Evolutionary conservation across 2,329 filamentous ascomycete genomes (phyloP).

Genomic region (Fusarium sp.): DNA sequence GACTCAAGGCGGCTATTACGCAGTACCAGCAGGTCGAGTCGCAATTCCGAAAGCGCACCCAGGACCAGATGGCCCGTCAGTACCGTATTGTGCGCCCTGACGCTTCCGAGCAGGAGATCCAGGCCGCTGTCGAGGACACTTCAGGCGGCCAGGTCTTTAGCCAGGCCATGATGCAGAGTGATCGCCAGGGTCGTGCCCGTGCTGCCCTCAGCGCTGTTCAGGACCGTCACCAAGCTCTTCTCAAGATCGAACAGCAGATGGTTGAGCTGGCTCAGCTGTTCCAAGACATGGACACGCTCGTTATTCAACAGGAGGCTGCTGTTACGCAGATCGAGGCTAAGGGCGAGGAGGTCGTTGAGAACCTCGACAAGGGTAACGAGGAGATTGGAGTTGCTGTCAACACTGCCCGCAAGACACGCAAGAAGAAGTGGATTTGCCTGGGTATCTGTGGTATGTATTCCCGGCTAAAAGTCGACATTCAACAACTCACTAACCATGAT

Average conservation of each 20-base stretch:
- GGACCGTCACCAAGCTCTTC: slow-evolving; percentile 86
- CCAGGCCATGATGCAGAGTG: slow-evolving; percentile 86
- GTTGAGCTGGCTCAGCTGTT: slow-evolving; percentile 89
- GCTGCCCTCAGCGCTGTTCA: slow-evolving; percentile 84
- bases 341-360: slow-evolving; percentile 86
- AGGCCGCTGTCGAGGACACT: slow-evolving; percentile 81
- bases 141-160: slow-evolving; percentile 86
- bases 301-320: slow-evolving; percentile 87
- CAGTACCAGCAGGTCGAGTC: slow-evolving; percentile 86
- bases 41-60: slow-evolving; percentile 83
- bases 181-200: slow-evolving; percentile 85
- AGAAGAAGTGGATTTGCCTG: slow-evolving; percentile 98
- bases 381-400: slow-evolving; percentile 86
- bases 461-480: neutral
- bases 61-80: slow-evolving; percentile 89
- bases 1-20: slow-evolving; percentile 85
- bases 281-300: slow-evolving; percentile 87
- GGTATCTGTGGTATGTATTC: slow-evolving; percentile 74
- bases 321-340: slow-evolving; percentile 88
- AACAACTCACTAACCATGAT: slow-evolving; percentile 47
- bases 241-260: slow-evolving; percentile 94
- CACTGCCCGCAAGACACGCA: slow-evolving; percentile 84
- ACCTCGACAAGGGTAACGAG: slow-evolving; percentile 87
- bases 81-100: slow-evolving; percentile 91
- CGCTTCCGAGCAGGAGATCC: slow-evolving; percentile 83